phyloP scores from a whole-genome alignment of 1,139 yeast genomes.

The Hemisphaericaspora subhashii region DNA sequence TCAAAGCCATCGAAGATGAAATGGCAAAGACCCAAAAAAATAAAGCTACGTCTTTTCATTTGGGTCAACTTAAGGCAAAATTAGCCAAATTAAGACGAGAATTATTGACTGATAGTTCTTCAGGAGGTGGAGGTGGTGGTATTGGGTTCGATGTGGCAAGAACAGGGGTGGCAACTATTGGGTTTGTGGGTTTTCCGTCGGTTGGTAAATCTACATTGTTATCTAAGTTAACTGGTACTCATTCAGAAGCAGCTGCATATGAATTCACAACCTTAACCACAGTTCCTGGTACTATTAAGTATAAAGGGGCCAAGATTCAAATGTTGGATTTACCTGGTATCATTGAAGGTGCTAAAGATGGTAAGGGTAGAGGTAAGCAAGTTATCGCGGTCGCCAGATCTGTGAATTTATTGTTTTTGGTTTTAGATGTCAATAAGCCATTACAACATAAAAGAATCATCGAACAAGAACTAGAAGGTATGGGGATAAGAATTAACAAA shows the following conservation, averaged over 20 bases:
- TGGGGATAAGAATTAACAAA: slow-evolving; percentile 91
- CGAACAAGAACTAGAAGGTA: slow-evolving; percentile 94
- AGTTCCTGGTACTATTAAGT: slow-evolving; percentile 93
- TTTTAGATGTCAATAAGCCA: slow-evolving; percentile 94
- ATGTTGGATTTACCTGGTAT: slow-evolving; percentile 98
- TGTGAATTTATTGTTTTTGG: slow-evolving; percentile 88
- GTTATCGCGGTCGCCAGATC: slow-evolving; percentile 98
- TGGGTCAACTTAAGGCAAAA: slow-evolving; percentile 96
- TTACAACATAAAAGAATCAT: slow-evolving; percentile 89
- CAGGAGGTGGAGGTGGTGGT: slow-evolving; percentile 87
- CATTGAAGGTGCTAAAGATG: slow-evolving; percentile 98
- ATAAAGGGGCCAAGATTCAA: slow-evolving; percentile 96
- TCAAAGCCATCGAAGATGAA: slow-evolving; percentile 91
- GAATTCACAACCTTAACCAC: slow-evolving; percentile 97
- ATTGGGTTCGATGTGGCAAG: slow-evolving; percentile 96
- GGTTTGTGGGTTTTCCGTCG: slow-evolving; percentile 97
- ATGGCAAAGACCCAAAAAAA: slow-evolving; percentile 95
- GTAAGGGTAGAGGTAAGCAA: slow-evolving; percentile 98
- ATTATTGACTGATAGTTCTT: slow-evolving; percentile 72
- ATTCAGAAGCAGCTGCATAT: slow-evolving; percentile 95
- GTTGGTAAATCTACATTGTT: slow-evolving; percentile 94
- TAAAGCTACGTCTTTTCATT: slow-evolving; percentile 92
- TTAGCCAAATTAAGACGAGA: slow-evolving; percentile 93
- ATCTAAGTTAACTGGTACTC: slow-evolving; percentile 89
- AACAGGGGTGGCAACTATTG: slow-evolving; percentile 96